Base-by-base conservation (phyloP, 345 rosid species). In the Euphorbia pulcherrima region DNA sequence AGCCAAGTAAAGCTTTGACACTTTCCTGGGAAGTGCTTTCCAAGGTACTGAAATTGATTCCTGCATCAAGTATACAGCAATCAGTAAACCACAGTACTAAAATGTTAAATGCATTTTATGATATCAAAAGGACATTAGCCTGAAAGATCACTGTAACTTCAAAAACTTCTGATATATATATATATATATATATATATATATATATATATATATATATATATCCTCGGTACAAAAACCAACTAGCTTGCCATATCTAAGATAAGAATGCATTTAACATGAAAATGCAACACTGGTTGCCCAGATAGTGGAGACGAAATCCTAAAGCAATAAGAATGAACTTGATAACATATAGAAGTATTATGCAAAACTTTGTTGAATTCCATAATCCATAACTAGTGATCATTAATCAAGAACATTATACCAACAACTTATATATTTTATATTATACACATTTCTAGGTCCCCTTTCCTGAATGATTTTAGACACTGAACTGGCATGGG, bases 1-100 rank as follows among this genome's bases (percentile, higher is more conserved):
- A 23, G 95, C 90, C 66, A 87, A 90, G 78, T 81, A 89, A 65
- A 93, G 95, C 87, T 88, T 89, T 35, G 89, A 81, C 68, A 78
- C 77, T 84, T 77, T 90, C 83, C 72, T 71, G 20, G 92, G 96
- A 65, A 90, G 82, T n/a, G 63, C 65, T 77, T 53, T 84, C 99
- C 99, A 94, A 62, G 99, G 88, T 51, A 86, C 84, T 20, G 92
- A 71, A 74, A 85, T 70, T 14, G 99, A 88, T 80, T 89, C 96
- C 97, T 91, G 86, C 53, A 64, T 48, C 16, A 33, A 63, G 24
- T 20, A 26, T 13, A 37, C 13, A 55, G 23, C 3, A 41, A 27
- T 47, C 59, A 60, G 72, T 30, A 60, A 48, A 69, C 23, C n/a
- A 41, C 46, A 8, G 24, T 28, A 48, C 24, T 26, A 1, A 29